phyloP scores from a whole-genome alignment of 345 rosid genomes.

The Lepidium didymum region DNA sequence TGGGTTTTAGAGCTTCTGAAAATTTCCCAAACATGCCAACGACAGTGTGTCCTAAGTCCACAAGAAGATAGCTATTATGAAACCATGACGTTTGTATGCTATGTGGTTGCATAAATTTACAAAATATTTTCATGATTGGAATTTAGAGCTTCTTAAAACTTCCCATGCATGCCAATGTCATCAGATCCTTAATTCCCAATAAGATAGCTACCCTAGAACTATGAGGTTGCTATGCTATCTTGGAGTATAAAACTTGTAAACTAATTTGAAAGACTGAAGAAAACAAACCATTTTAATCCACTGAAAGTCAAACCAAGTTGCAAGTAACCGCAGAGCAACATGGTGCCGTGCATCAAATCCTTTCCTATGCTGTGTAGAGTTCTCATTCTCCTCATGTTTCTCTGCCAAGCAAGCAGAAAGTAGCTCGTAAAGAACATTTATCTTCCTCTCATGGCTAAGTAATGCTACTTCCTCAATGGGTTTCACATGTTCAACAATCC shows the following conservation, averaged over 20 bases:
- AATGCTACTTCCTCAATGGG: conserved; percentile 53
- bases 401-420: conserved; percentile 91
- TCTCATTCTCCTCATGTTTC: conserved; percentile 41
- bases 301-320: conserved; percentile 77
- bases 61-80: not conserved
- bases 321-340: conserved; percentile 70
- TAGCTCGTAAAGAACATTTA: conserved; percentile 73
- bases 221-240: not conserved
- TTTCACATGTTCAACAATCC: conserved; percentile 34
- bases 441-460: conserved; percentile 70
- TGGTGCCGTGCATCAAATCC: conserved; percentile 97
- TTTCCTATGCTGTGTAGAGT: conserved; percentile 45
- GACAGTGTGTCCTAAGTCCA: not conserved
- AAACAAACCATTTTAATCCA: conserved; percentile 78
- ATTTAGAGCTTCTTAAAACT: not conserved
- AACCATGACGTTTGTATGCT: not conserved
- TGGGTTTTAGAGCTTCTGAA: not conserved
- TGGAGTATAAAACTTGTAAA: not conserved
- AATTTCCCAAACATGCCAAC: not conserved
- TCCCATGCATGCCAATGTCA: not conserved
- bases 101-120: not conserved
- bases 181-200: not conserved
- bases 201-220: not conserved
- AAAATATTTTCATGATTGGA: not conserved
- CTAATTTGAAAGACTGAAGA: not conserved